Evolutionary conservation across 306 rosid species (phyloP), one percentile per base, ranked within the genome.

Genomic region (Mimosa pudica): DNA sequence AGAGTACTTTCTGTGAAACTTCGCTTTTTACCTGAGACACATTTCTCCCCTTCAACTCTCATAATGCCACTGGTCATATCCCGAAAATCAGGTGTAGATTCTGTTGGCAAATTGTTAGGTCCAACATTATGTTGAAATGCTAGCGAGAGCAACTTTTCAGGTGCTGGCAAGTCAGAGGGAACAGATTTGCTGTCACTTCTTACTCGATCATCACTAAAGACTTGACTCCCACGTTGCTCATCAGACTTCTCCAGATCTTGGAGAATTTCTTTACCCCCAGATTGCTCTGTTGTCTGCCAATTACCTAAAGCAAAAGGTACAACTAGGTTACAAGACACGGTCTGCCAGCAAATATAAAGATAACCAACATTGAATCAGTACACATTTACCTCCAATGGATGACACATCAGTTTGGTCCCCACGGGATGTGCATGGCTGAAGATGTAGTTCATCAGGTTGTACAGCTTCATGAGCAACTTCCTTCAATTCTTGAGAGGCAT

Each of bases 1-100:
- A 85, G 75, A 80, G 92, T 86, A 80, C 97, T 96, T 85, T 96
- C 99, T 6, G 98, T 85, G 71, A 84, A 93, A 85, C 91, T 90
- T 66, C 96, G 94, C 84, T 96, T 96, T 84, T 88, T 90, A 70
- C 97, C 94, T 2, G 96, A 86, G 36, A 88, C 68, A 69, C 38
- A 68, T 52, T 80, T 81, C 76, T 36, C 65, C 75, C 82, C 89
- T 52, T 85, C 81, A 75, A 48, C 88, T 72, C 74, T 89, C 44
- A 45, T 83, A 41, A 77, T 80, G 70, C 83, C 86, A 73, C 84
- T 89, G 54, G 74, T 67, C 8, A 78, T 68, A 80, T 80, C 84
- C 75, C 80, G 92, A 80, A 76, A 86, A 55, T 82, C 87, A 41
- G 98, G 94, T n/a, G 92, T 89, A 73, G 93, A 82, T 54, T 84